Conservation (phyloP, 805 yeast species). For the Torulaspora indica region DNA sequence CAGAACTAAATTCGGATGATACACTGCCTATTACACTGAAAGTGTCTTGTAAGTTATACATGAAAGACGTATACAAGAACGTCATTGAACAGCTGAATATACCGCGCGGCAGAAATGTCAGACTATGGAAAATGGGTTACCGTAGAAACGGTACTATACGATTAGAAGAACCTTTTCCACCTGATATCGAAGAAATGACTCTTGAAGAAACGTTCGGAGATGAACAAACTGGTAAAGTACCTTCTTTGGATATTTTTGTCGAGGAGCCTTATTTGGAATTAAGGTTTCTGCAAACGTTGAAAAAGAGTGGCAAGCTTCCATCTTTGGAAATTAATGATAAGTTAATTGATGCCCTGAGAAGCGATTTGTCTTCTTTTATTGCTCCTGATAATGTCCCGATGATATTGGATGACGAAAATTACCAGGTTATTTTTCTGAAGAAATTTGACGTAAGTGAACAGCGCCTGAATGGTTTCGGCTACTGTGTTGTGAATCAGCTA, state of each 20-base stretch:
- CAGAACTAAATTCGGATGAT: conserved; percentile 43
- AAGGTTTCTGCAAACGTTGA: conserved; percentile 17
- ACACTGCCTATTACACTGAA: conserved; percentile 47
- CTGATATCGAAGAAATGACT: conserved; percentile 34
- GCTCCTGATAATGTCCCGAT: conserved; percentile 12
- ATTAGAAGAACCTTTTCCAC: conserved; percentile 44
- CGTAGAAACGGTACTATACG: conserved; percentile 70
- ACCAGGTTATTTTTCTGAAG: conserved; percentile 49
- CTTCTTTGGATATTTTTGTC: conserved; percentile 53
- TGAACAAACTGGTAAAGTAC: conserved; percentile 41
- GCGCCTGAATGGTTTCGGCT: conserved; percentile 61
- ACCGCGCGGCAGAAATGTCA: conserved; percentile 38
- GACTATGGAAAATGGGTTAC: conserved; percentile 61
- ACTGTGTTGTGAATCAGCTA: conserved; percentile 48
- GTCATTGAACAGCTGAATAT: conserved; percentile 45
- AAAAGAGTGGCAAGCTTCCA: conserved; percentile 12
- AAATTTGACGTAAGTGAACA: conserved; percentile 56
- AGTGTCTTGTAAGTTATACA: conserved; percentile 52
- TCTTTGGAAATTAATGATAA: conserved; percentile 17
- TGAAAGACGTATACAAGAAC: conserved; percentile 46
- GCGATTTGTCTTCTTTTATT: conserved; percentile 13
- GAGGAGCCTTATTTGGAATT: conserved; percentile 49
- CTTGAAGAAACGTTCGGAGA: conserved; percentile 50
- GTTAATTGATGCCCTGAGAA: conserved; percentile 24
- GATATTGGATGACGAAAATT: conserved; percentile 12